phyloP scores from a whole-genome alignment of 1,284 basidiomycete species.

The Cryptococcus amylolentus region DNA sequence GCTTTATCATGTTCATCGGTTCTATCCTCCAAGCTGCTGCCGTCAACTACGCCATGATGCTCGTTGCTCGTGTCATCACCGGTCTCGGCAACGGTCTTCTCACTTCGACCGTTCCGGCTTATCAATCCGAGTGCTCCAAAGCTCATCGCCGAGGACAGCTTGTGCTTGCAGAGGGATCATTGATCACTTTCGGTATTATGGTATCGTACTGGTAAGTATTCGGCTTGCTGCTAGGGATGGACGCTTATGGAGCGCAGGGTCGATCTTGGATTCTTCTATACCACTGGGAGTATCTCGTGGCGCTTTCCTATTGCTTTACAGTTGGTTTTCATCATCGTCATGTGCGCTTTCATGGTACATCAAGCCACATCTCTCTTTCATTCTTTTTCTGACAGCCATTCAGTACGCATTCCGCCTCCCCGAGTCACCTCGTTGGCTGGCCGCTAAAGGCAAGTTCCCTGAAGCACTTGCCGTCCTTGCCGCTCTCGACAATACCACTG shows the following conservation, averaged over 20 bases:
- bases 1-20: constrained; percentile 48
- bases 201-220: constrained; percentile 2
- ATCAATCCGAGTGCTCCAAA: constrained; percentile 47
- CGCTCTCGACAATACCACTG: constrained; percentile 31
- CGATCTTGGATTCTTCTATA: constrained; percentile 48
- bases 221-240: neutral
- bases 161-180: constrained; percentile 49
- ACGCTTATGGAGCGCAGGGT: constrained; percentile 39
- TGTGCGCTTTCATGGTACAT: constrained; percentile 28
- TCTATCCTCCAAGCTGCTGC: constrained; percentile 48
- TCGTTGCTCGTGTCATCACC: constrained; percentile 49
- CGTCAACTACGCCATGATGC: constrained; percentile 47
- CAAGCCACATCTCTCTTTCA: constrained; percentile 28
- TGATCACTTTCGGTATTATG: constrained; percentile 30
- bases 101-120: constrained; percentile 50
- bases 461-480: constrained; percentile 50
- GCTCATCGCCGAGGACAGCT: constrained; percentile 50
- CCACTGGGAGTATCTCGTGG: constrained; percentile 33
- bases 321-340: constrained; percentile 40
- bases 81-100: constrained; percentile 44
- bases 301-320: constrained; percentile 54
- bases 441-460: constrained; percentile 51
- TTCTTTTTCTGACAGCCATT: constrained; percentile 20
- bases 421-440: constrained; percentile 56
- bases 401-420: constrained; percentile 40